These are phyloP conservation scores for Ajuga chamaepitys DNA, from an alignment of 257 asterid species.

Conservation along the genomic window DNA sequence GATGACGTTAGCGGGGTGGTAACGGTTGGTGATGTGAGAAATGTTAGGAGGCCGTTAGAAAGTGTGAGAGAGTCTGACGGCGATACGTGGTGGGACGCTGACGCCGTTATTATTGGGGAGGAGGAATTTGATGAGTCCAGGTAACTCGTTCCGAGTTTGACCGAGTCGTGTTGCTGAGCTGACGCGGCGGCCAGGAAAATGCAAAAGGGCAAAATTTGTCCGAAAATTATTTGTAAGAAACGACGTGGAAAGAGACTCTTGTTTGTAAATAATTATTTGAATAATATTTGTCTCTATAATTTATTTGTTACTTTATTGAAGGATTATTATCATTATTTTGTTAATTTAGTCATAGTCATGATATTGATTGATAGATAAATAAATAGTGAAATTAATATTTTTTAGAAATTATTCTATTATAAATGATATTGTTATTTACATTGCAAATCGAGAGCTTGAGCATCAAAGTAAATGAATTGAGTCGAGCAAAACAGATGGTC, in stretches of 20 bases:
- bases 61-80: slow-evolving; percentile 34
- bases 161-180: slow-evolving; percentile 5
- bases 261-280: slow-evolving; percentile 24
- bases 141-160: slow-evolving; percentile 4
- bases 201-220: background rate
- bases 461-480: too few relatives aligned
- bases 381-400: too few relatives aligned
- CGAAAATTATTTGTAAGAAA: background rate
- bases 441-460: too few relatives aligned
- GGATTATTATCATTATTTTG: background rate
- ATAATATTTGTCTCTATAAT: slow-evolving; percentile 14
- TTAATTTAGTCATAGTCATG: background rate
- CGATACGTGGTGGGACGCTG: slow-evolving; percentile 72
- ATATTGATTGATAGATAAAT: too few relatives aligned
- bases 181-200: slow-evolving; percentile 12
- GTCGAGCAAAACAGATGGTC: too few relatives aligned
- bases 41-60: slow-evolving; percentile 48
- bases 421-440: too few relatives aligned
- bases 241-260: background rate
- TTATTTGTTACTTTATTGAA: background rate
- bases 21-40: slow-evolving; percentile 80
- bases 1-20: slow-evolving; percentile 50
- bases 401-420: background rate
- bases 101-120: slow-evolving; percentile 58
- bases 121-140: slow-evolving; percentile 23